Evolutionary conservation across 1,139 yeast genomes (phyloP).

Genomic region (Geotrichum reessii): DNA sequence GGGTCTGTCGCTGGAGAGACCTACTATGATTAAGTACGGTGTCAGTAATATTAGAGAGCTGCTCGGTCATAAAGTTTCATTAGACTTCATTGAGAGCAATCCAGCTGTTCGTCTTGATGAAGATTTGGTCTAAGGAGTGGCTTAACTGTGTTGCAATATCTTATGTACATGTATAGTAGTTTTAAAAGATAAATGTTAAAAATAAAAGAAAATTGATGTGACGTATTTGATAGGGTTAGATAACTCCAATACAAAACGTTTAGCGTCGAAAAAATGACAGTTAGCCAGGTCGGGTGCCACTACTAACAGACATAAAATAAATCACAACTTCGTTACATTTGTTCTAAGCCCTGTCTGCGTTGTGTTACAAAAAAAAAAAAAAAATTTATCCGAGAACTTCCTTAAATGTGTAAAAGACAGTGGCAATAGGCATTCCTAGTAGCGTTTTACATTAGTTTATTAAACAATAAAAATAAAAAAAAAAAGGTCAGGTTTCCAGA

Average conservation of each 20-base stretch:
- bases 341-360: neutral
- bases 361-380: neutral
- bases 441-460: no score
- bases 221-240: neutral
- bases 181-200: neutral
- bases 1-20: conserved; percentile 96
- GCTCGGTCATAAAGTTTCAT: conserved; percentile 87
- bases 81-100: conserved; percentile 89
- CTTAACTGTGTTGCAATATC: neutral
- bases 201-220: neutral
- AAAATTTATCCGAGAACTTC: neutral
- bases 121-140: conserved; percentile 31
- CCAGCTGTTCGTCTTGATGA: conserved; percentile 97
- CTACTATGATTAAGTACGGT: conserved; percentile 97
- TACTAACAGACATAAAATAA: neutral
- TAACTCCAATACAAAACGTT: neutral
- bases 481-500: neutral
- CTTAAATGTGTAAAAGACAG: neutral
- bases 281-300: neutral
- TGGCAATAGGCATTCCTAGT: neutral
- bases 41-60: conserved; percentile 93
- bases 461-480: no score
- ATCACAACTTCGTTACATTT: no score
- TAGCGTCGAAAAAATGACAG: neutral
- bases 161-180: neutral